phyloP scores from a whole-genome alignment of 2,329 filamentous ascomycete genomes.

The Hypoxylon sp. region DNA sequence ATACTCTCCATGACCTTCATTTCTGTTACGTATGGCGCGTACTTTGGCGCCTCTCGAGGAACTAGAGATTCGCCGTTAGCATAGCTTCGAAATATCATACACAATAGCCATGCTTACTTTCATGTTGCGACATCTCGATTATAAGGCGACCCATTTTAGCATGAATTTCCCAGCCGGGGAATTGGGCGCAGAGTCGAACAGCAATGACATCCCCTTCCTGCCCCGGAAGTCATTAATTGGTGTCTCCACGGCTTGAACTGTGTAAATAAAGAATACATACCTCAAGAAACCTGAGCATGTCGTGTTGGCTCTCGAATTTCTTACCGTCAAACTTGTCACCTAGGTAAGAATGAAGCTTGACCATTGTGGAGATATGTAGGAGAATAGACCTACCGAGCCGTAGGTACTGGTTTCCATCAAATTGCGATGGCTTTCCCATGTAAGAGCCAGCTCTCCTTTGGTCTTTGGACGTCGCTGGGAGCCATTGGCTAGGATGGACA shows the following conservation, averaged over 20 bases:
- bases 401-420: constrained; percentile 1
- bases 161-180: neutral
- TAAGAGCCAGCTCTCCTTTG: neutral
- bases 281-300: neutral
- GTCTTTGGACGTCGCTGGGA: neutral
- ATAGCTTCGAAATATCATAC: neutral
- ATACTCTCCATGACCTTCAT: neutral
- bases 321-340: neutral
- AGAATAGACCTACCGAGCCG: neutral
- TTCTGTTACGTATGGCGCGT: neutral
- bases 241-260: neutral
- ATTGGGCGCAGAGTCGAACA: neutral
- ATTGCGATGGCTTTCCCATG: constrained; percentile 1
- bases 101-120: neutral
- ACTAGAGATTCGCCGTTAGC: neutral
- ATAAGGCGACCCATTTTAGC: neutral
- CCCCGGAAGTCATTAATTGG: neutral
- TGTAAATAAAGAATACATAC: neutral
- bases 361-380: neutral
- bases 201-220: constrained; percentile 2
- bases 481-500: neutral
- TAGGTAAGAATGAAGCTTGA: neutral
- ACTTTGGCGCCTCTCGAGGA: neutral
- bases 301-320: neutral
- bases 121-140: neutral